Evolutionary conservation across 768 basidiomycete species (phyloP), one percentile per base, ranked within the genome.

Genomic region (Mycena olivaceomarginata): DNA sequence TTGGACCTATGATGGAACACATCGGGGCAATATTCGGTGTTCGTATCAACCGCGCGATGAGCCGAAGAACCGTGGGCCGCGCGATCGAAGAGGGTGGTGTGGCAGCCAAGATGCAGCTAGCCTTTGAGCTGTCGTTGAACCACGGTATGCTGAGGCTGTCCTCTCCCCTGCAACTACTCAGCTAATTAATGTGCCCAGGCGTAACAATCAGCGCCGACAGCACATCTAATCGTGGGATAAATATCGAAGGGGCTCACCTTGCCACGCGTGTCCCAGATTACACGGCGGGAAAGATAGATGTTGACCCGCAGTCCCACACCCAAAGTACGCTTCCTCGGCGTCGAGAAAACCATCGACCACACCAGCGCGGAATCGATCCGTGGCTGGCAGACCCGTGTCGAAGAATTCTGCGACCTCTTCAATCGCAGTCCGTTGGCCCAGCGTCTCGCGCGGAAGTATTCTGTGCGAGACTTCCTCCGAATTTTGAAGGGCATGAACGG

Each of bases 81-180:
- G 62, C 62, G 31, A 63, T 63, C 20, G 62, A 63, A 63, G 62
- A 63, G 39, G 62, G 62, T 8, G 65, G 43, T 11, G 65, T 66
- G 15, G 65, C 65, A 7, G 65, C 65, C 5, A 66, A 31, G 25
- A 66, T 66, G 45, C 65, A 66, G n/a, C 5, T 18, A 2, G 13
- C 15, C 20, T 51, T 31, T 46, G 45, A 67, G 48, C 20, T 67
- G 41, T 67, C 45, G 5, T 5, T 10, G 41, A 63, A 20, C 40
- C 11, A 16, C 8, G 62, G 62, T 63, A 25, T 25, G 57, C 31
- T 7, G 48, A 56, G 22, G 10, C 15, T 37, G 12, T 59, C 31
- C 31, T 37, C 15, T 10, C 56, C 7, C 1, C n/a, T 25, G 31
- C 22, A 59, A 9, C 7, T 37, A 12, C 15, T 22, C 20, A 51